Percentiles rank a stretch among this genome's conserved stretches.
Evolutionary conservation across 2,329 filamentous ascomycete genomes (phyloP).

Genomic region (Colletotrichum paranaense): DNA sequence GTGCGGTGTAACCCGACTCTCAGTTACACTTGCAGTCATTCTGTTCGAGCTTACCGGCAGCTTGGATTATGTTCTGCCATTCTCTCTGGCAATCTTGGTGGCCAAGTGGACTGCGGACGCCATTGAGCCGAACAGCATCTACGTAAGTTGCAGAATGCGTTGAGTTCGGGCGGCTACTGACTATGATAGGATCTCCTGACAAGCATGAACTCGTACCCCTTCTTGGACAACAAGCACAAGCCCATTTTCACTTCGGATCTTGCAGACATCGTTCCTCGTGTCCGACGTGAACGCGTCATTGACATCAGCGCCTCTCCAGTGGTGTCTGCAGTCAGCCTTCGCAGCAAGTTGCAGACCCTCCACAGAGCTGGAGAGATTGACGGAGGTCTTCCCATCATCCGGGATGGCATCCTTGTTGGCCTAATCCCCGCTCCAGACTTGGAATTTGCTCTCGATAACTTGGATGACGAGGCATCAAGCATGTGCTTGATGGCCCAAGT

Average conservation of each 20-base stretch:
- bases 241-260: conserved; percentile 91
- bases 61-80: conserved; percentile 93
- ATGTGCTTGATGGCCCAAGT: conserved; percentile 86
- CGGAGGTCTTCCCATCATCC: conserved; percentile 88
- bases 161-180: conserved; percentile 31
- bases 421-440: conserved; percentile 94
- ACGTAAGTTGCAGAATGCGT: conserved; percentile 62
- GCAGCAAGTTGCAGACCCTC: conserved; percentile 82
- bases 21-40: conserved; percentile 93
- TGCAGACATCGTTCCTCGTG: conserved; percentile 83
- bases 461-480: conserved; percentile 78
- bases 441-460: conserved; percentile 88
- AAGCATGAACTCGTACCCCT: conserved; percentile 97
- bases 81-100: conserved; percentile 90
- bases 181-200: conserved; percentile 80
- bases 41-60: conserved; percentile 96
- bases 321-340: conserved; percentile 80
- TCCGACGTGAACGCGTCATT: conserved; percentile 82
- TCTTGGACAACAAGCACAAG: conserved; percentile 95
- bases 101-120: conserved; percentile 99
- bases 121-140: conserved; percentile 93
- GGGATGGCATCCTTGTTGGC: conserved; percentile 83
- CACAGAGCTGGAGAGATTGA: conserved; percentile 91
- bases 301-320: conserved; percentile 88
- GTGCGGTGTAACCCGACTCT: conserved; percentile 95